Evolutionary conservation across 1,284 basidiomycete species (phyloP).

Genomic region (Ceratobasidium sp.): DNA sequence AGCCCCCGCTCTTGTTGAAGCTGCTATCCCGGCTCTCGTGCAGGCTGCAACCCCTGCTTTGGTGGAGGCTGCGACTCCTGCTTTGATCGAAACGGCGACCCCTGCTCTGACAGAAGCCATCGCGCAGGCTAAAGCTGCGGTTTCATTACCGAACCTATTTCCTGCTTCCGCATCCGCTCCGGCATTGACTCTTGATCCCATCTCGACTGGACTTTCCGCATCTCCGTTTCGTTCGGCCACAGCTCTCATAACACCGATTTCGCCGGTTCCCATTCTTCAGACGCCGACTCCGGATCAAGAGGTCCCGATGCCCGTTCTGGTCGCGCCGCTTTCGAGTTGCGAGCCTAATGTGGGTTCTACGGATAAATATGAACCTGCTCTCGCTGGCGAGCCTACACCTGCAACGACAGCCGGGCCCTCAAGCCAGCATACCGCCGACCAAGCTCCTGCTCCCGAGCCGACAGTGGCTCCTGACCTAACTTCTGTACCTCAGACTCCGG

Average conservation of each 20-base stretch:
- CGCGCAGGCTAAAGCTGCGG: too few species aligned
- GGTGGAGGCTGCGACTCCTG: too few species aligned
- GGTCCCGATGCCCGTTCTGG: not conserved
- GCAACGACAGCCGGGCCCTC: not conserved
- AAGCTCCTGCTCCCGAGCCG: not conserved
- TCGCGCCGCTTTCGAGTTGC: not conserved
- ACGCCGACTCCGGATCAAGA: not conserved
- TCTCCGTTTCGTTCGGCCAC: not conserved
- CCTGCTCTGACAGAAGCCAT: too few species aligned
- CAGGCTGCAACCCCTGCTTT: too few species aligned
- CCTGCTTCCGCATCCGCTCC: not conserved
- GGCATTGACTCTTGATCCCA: not conserved
- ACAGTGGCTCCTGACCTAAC: not conserved
- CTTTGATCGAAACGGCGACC: too few species aligned
- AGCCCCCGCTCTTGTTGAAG: not conserved
- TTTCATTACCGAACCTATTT: not conserved
- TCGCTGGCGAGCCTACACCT: not conserved
- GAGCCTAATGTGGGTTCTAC: not conserved
- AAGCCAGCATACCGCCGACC: not conserved
- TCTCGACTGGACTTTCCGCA: not conserved
- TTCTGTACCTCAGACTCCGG: not conserved
- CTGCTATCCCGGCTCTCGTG: too few species aligned
- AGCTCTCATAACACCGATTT: not conserved
- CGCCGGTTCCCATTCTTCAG: not conserved
- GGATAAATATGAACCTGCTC: not conserved